Percentiles rank a stretch among this genome's conserved stretches.
These are phyloP conservation scores for Closterium sp. DNA, from an alignment of 139 green algal species.

Conservation along the genomic window DNA sequence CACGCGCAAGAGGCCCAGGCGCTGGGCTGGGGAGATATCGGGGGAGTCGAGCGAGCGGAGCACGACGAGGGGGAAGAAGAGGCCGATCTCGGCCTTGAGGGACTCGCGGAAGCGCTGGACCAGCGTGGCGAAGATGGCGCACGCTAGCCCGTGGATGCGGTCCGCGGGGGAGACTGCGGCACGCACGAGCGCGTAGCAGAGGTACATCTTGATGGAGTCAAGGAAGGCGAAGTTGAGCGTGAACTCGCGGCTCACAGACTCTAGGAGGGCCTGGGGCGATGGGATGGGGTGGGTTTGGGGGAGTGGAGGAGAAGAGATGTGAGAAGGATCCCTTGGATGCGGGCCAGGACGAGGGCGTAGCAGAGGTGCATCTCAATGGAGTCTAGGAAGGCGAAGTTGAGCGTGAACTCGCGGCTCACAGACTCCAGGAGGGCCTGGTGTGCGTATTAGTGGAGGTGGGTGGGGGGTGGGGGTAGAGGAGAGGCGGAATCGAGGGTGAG, in stretches of 20 bases:
- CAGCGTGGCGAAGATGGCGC: slow-evolving; percentile 81
- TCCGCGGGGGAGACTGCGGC: slow-evolving; percentile 29
- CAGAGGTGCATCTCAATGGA: slow-evolving; percentile 33
- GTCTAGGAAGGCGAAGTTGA: slow-evolving; percentile 31
- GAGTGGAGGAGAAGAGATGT: slow-evolving; percentile 88
- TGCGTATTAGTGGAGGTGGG: slow-evolving; percentile 39
- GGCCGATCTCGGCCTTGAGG: slow-evolving; percentile 84
- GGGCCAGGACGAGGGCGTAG: slow-evolving; percentile 74
- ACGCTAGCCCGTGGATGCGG: slow-evolving; percentile 29
- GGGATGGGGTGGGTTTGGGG: slow-evolving; percentile 58
- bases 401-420: slow-evolving; percentile 30
- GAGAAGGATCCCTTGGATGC: slow-evolving; percentile 84
- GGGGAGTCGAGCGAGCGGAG: slow-evolving; percentile 76
- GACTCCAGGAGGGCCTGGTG: slow-evolving; percentile 29
- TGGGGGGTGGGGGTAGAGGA: too few relatives aligned
- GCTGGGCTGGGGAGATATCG: slow-evolving; percentile 21
- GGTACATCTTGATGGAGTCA: slow-evolving; percentile 39
- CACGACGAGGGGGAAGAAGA: slow-evolving; percentile 93
- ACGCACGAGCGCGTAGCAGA: slow-evolving; percentile 36
- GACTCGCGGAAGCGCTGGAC: slow-evolving; percentile 73
- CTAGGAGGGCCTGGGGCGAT: slow-evolving; percentile 24
- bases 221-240: slow-evolving; percentile 38
- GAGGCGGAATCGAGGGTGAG: slow-evolving; percentile 86
- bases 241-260: slow-evolving; percentile 25
- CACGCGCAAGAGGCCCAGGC: slow-evolving; percentile 52